Percentiles rank a stretch among this genome's conserved stretches.
phyloP scores from a whole-genome alignment of 805 yeast genomes.

The Myxozyma melibiosi region DNA sequence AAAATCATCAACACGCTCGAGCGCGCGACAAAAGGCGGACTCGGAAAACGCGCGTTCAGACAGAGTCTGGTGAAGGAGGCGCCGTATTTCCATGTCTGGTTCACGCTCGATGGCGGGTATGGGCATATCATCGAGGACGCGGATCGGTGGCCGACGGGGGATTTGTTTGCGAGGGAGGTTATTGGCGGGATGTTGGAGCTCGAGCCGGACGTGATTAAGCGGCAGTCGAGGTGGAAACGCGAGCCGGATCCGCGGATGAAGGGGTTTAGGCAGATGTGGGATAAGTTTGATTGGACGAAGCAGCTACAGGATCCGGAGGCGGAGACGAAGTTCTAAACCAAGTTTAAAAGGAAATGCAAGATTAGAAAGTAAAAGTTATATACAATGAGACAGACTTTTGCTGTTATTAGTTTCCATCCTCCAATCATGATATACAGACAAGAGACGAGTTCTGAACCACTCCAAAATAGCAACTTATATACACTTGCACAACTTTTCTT shows the following conservation, averaged over 20 bases:
- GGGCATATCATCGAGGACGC: slow-evolving; percentile 54
- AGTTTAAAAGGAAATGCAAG: no score
- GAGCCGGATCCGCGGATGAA: slow-evolving; percentile 40
- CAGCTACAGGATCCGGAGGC: slow-evolving; percentile 19
- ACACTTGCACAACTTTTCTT: background rate
- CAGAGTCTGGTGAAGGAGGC: slow-evolving; percentile 50
- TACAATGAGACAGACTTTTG: no score
- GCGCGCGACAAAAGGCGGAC: slow-evolving; percentile 32
- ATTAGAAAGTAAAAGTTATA: no score
- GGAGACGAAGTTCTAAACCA: background rate
- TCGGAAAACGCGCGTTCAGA: slow-evolving; percentile 40
- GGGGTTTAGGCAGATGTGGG: slow-evolving; percentile 44
- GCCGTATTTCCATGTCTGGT: slow-evolving; percentile 57
- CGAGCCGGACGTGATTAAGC: slow-evolving; percentile 45
- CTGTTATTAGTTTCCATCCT: background rate
- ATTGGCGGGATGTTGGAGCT: slow-evolving; percentile 50
- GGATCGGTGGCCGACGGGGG: slow-evolving; percentile 51
- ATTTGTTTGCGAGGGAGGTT: slow-evolving; percentile 50
- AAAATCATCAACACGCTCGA: slow-evolving; percentile 47
- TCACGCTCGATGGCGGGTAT: slow-evolving; percentile 50
- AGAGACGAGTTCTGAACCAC: no score
- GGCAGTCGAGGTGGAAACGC: slow-evolving; percentile 40
- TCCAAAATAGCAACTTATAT: background rate
- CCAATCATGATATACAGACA: no score
- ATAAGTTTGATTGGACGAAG: slow-evolving; percentile 43